These are phyloP conservation scores for Syncephalastrum contaminatum DNA, from an alignment of 371 early-diverging fungal species.

Conservation along the genomic window DNA sequence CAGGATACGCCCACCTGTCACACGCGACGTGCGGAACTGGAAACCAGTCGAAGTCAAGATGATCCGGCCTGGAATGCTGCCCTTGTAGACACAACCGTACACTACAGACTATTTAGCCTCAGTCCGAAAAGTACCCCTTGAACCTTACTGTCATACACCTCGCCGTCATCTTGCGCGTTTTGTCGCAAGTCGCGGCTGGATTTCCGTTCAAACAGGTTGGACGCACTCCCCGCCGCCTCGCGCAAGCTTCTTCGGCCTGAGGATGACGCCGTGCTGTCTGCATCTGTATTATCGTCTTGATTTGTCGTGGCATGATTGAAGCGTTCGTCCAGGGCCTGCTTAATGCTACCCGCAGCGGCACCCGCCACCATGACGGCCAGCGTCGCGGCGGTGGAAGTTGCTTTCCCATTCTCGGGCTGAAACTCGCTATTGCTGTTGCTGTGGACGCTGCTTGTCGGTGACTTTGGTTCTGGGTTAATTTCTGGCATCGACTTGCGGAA, in stretches of 20 bases:
- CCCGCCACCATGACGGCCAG: constrained; percentile 31
- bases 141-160: constrained; percentile 15
- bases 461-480: background rate
- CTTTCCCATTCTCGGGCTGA: constrained; percentile 2
- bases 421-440: background rate
- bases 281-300: constrained; percentile 1
- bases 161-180: background rate
- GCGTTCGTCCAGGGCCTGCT: constrained; percentile 20
- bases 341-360: constrained; percentile 25
- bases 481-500: background rate
- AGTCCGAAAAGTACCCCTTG: background rate
- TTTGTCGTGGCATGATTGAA: constrained; percentile 6
- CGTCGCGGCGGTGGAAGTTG: constrained; percentile 24
- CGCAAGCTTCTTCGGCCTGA: constrained; percentile 1
- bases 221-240: background rate
- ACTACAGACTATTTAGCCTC: constrained; percentile 11
- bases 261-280: background rate
- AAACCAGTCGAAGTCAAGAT: constrained; percentile 15
- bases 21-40: constrained; percentile 38
- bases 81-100: constrained; percentile 34
- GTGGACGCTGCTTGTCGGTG: constrained; percentile 4
- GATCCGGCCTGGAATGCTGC: constrained; percentile 36
- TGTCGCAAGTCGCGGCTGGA: constrained; percentile 2
- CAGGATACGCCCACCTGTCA: constrained; percentile 32
- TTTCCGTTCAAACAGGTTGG: constrained; percentile 13